Evolutionary conservation across 2,329 filamentous ascomycete genomes (phyloP).

Genomic region (Aspergillus novoparasiticus): DNA sequence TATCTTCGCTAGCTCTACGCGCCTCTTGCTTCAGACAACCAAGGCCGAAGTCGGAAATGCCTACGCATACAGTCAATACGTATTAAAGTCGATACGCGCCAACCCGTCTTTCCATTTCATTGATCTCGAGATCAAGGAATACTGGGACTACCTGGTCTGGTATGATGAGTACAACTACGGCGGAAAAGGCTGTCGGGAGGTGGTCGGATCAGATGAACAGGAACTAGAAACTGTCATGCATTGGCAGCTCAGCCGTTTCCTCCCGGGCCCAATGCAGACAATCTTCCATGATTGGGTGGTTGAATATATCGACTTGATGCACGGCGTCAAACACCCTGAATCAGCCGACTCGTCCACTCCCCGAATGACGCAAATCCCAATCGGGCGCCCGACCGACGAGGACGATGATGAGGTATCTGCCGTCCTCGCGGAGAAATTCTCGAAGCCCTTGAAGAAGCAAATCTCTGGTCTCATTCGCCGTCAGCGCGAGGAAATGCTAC

Average conservation of each 20-base stretch:
- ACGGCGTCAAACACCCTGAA: conserved; percentile 75
- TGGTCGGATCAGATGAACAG: conserved; percentile 75
- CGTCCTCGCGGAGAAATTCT: conserved; percentile 79
- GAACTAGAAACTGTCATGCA: conserved; percentile 91
- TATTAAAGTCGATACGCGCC: conserved; percentile 93
- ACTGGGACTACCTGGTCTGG: conserved; percentile 99
- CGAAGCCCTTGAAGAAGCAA: conserved; percentile 87
- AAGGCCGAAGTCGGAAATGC: conserved; percentile 97
- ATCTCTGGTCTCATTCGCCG: conserved; percentile 79
- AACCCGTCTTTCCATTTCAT: conserved; percentile 97
- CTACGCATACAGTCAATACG: conserved; percentile 95
- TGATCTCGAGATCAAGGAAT: conserved; percentile 95
- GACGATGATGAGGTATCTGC: conserved; percentile 62
- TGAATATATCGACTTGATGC: conserved; percentile 95
- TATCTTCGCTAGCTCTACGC: conserved; percentile 89
- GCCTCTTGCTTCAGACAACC: conserved; percentile 89
- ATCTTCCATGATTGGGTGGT: conserved; percentile 91
- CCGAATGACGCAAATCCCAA: conserved; percentile 63
- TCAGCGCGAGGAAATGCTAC: conserved; percentile 84
- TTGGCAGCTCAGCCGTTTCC: conserved; percentile 92
- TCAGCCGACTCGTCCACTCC: conserved; percentile 61
- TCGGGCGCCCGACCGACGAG: conserved; percentile 60
- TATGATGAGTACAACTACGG: conserved; percentile 99
- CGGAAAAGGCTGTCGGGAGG: conserved; percentile 84
- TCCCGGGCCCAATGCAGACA: conserved; percentile 77